Evolutionary conservation across 495 filamentous ascomycete species (phyloP), one percentile per base, ranked within the genome.

Genomic region (Sordaria brevicollis): DNA sequence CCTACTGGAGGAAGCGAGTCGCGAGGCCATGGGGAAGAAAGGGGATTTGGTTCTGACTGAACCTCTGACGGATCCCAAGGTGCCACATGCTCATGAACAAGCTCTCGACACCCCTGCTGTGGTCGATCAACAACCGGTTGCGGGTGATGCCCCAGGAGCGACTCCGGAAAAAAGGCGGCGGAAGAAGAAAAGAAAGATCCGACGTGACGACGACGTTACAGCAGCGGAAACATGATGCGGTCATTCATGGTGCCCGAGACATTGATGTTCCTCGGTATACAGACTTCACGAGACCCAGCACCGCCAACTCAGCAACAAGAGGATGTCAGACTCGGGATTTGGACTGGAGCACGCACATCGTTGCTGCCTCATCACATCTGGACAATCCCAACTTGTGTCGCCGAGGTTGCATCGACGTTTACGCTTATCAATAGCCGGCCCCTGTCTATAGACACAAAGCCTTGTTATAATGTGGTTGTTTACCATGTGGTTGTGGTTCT

Each of bases 41-140:
- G 93, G 92, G 4, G 89, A 95, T 78, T 71, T 94, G 68, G 92
- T 89, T 0, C 89, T 96, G 49, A 86, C 89, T 2, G 92, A 95
- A 76, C 87, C 84, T 5, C 82, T 83, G 76, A 80, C 79, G 68
- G 54, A 72, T 68, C 10, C 5, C 7, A 31, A 62, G 49, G 5
- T 66, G 35, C 57, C 21, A 31, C n/a, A 31, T 39, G 68, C 68
- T 66, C 25, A 62, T 57, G 39, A 57, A 68, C 25, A 13, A 13
- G 25, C 49, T 62, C 49, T 62, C 21, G 13, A 31, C 25, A 62
- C 49, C 25, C 49, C 25, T 62, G 34, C 15, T 17, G 35, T 19
- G 25, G 66, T 35, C 49, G 13, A 62, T 62, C 49, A 62, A 62
- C 49, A 31, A 62, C 49, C 49, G 10, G 49, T 62, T 31, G 49